A percentile compares a stretch with the other conserved stretches of the same genome.
These are phyloP conservation scores for Penicillium psychrosexuale DNA, from an alignment of 2,329 filamentous ascomycete species.

Conservation along the genomic window DNA sequence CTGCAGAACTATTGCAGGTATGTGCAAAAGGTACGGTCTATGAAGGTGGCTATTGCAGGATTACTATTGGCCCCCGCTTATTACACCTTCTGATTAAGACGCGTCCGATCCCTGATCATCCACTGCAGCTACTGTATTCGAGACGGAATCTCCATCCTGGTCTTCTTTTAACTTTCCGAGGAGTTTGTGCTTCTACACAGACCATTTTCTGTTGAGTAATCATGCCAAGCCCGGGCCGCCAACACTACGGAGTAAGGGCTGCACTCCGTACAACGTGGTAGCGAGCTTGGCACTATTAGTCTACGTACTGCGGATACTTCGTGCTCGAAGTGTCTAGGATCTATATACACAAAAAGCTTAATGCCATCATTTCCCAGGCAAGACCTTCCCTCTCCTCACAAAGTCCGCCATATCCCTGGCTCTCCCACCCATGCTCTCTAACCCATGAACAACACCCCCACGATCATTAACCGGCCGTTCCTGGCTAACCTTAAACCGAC, in stretches of 20 bases:
- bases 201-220: too few species aligned
- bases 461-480: slow-evolving; percentile 16
- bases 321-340: too few species aligned
- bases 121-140: slow-evolving; percentile 8
- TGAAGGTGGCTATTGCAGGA: too few species aligned
- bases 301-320: background rate
- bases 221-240: background rate
- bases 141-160: slow-evolving; percentile 7
- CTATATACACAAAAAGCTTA: background rate
- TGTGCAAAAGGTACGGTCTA: background rate
- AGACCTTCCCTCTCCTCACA: slow-evolving; percentile 10
- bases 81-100: background rate
- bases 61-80: background rate
- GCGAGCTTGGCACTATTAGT: background rate
- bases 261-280: too few species aligned
- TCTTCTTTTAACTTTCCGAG: background rate
- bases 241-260: background rate
- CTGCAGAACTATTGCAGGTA: background rate
- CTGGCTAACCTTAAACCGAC: slow-evolving; percentile 24
- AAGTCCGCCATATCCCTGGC: slow-evolving; percentile 19
- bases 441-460: slow-evolving; percentile 17
- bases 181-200: too few species aligned
- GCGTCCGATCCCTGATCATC: slow-evolving; percentile 7
- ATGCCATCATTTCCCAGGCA: background rate
- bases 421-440: slow-evolving; percentile 7